Evolutionary conservation across 208 protist genomes (phyloP), one percentile per base, ranked within the genome.

Genomic region (Acanthamoeba triangularis): DNA sequence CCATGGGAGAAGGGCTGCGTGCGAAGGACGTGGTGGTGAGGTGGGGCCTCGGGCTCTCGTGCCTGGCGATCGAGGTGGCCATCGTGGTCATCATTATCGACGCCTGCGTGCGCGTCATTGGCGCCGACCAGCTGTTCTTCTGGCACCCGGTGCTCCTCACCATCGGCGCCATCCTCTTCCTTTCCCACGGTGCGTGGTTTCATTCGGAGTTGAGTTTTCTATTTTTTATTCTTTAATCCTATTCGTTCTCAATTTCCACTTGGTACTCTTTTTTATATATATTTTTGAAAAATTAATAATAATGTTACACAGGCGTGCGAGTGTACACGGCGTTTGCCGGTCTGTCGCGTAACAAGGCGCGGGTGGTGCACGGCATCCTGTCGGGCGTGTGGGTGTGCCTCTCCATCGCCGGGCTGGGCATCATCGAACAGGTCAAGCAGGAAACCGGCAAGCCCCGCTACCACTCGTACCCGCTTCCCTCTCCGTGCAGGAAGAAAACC

Each of bases 91-190:
- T 84, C 41, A 41, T 84, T 41, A 84, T 84, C 41, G 65, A 74
- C 65, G 65, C 65, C 65, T 37, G 33, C 37, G 69, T 44, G 69
- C 69, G 37, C 7, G 69, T 80, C 33, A 80, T 80, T 30, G 74
- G 74, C 11, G 10, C 69, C 30, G 44, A 54, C 44, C 11, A 84
- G 41, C 44, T 84, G 0, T 52, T 84, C 41, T 84, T 84, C 74
- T 84, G 74, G 74, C 74, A 84, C 44, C 74, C 74, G 37, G 74
- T 84, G 37, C 74, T 84, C 25, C 23, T 84, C n/a, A 84, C 74
- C 74, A 84, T 84, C 41, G 74, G 74, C 74, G 74, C 33, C 74
- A 54, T 84, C 41, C 74, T 84, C n/a, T 84, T 84, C 74, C 74
- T 84, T 49, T 84, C 74, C 25, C 74, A 84, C 41, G 74, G 74